Conservation (phyloP, 2,329 filamentous ascomycete genomes). For the Trichoderma cornu-damae region DNA sequence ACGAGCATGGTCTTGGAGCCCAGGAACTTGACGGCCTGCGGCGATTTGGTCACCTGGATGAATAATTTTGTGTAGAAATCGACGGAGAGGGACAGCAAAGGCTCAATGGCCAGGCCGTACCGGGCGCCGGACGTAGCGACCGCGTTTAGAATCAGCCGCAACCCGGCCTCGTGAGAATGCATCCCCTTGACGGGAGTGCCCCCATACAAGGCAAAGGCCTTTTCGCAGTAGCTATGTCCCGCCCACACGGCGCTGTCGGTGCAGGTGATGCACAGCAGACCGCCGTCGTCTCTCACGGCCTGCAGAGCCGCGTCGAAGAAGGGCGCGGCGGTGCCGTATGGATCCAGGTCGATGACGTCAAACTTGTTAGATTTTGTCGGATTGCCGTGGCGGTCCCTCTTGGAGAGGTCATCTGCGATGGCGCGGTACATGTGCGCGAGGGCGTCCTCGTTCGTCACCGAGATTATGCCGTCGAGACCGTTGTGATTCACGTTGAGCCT, state of each 20-base stretch:
- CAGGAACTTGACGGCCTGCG: slow-evolving; percentile 82
- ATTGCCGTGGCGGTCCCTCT: slow-evolving; percentile 37
- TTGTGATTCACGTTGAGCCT: slow-evolving; percentile 82
- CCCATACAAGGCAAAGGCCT: slow-evolving; percentile 89
- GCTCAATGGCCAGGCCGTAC: slow-evolving; percentile 85
- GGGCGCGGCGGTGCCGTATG: slow-evolving; percentile 87
- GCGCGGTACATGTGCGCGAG: slow-evolving; percentile 84
- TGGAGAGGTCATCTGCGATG: slow-evolving; percentile 49
- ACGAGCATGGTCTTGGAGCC: slow-evolving; percentile 89
- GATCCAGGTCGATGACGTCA: slow-evolving; percentile 93
- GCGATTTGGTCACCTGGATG: slow-evolving; percentile 72
- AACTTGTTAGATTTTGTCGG: slow-evolving; percentile 53
- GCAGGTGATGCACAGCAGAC: slow-evolving; percentile 89
- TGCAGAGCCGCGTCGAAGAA: slow-evolving; percentile 92
- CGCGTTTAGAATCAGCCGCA: slow-evolving; percentile 79
- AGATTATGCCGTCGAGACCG: slow-evolving; percentile 63
- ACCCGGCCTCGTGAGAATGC: slow-evolving; percentile 81
- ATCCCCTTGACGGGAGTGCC: slow-evolving; percentile 79
- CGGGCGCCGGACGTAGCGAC: slow-evolving; percentile 75
- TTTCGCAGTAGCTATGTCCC: slow-evolving; percentile 89
- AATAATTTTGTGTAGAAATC: slow-evolving; percentile 94
- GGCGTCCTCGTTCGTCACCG: slow-evolving; percentile 73
- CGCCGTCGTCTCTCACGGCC: slow-evolving; percentile 75
- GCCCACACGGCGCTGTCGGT: slow-evolving; percentile 95
- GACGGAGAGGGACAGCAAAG: slow-evolving; percentile 85